Evolutionary conservation across 1,139 yeast species (phyloP), one percentile per base, ranked within the genome.

Genomic region (Saccharomycopsis crataegensis): DNA sequence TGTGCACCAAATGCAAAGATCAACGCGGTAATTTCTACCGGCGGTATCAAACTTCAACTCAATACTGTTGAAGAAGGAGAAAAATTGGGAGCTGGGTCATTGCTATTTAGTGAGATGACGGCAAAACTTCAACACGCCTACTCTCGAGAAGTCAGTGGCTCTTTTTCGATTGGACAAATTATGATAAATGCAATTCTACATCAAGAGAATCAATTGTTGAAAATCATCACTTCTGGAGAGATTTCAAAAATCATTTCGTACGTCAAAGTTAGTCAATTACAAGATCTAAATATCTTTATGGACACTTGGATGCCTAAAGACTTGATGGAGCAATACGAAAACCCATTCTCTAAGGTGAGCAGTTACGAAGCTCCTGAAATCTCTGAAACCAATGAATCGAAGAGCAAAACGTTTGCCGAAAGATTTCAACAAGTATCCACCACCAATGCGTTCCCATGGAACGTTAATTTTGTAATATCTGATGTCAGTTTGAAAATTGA

Each of bases 1-100:
- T 93, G 98, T 73, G 93, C 87, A 59, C 98, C 99, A 0, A 83
- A 84, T 12, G 98, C 98, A 0, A 88, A 87, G 64, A 95, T 93
- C 1, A 91, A 90, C 40, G 95, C 97, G 0, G 78, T 86, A 36
- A 84, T 89, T 31, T 86, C 88, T 2, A 73, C 85, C 43, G 86
- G 82, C 37, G 83, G 84, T 0, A 78, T 87, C 36, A 76, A 73
- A 44, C 63, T 86, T 41, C 81, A 80, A 53, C 60, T 86, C 12
- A 79, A 79, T 52, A 77, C 91, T 0, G 17, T 48, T 8, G 78
- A 79, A 36, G 73, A 73, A 4, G 72, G 72, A 9, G 63, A 65
- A 0, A 63, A 74, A 0, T 69, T 77, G 7, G 60, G 75, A 12
- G 69, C 78, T 6, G 69, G 77, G 11, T 67, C 78, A 0, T 62